phyloP scores from a whole-genome alignment of 2,329 filamentous ascomycete species.

The Dendryphion nanum region DNA sequence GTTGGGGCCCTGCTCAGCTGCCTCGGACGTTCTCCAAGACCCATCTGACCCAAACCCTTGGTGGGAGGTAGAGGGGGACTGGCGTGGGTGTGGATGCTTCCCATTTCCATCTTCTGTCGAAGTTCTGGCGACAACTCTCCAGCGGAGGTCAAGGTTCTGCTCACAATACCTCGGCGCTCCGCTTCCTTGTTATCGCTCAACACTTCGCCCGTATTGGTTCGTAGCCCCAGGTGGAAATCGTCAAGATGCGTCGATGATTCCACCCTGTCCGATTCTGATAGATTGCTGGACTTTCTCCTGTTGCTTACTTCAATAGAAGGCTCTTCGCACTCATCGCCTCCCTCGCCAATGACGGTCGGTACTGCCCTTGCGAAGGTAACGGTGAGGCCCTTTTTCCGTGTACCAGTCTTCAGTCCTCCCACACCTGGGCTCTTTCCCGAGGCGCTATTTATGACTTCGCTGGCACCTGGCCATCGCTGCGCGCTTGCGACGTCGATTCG shows the following conservation, averaged over 20 bases:
- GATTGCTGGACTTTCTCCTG: conserved; percentile 44
- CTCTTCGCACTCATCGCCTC: conserved; percentile 79
- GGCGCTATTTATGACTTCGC: conserved; percentile 40
- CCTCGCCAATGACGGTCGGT: conserved; percentile 84
- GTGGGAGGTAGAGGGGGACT: conserved; percentile 24
- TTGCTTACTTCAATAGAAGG: conserved; percentile 70
- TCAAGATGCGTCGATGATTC: conserved; percentile 25
- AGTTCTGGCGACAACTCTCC: conserved; percentile 38
- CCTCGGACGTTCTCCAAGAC: conserved; percentile 32
- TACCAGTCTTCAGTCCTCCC: conserved; percentile 34
- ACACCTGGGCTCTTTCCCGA: conserved; percentile 36
- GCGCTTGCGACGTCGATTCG: conserved; percentile 52
- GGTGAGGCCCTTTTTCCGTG: conserved; percentile 63
- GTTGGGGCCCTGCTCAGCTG: conserved; percentile 31
- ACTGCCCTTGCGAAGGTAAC: conserved; percentile 72
- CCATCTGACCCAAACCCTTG: conserved; percentile 33
- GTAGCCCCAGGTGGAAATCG: conserved; percentile 26
- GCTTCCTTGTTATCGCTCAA: conserved; percentile 23
- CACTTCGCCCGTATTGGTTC: conserved; percentile 20
- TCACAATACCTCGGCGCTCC: conserved; percentile 27
- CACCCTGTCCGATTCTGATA: conserved; percentile 14
- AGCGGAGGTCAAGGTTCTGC: conserved; percentile 31
- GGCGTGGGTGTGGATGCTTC: conserved; percentile 33
- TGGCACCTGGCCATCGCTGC: conserved; percentile 51
- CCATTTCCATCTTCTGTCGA: conserved; percentile 36